phyloP scores from a whole-genome alignment of 257 asterid species.

The Rauvolfia tetraphylla region DNA sequence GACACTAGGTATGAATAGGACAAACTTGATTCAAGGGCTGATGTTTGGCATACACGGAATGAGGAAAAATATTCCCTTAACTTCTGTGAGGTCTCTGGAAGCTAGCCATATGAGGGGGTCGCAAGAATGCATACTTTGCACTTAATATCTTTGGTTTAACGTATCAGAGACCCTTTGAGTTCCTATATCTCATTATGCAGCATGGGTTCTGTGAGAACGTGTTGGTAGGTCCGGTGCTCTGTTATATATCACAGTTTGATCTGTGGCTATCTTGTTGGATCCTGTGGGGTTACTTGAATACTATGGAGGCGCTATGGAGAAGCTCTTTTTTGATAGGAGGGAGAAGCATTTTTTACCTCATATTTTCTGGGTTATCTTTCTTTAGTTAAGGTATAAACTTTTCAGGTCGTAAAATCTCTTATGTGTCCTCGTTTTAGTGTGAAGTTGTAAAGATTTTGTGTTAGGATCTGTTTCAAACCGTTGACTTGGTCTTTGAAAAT shows the following conservation, averaged over 20 bases:
- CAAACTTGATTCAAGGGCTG: neutral
- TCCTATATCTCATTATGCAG: conserved; percentile 4
- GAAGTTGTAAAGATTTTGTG: neutral
- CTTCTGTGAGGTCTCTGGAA: neutral
- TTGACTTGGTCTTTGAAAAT: neutral
- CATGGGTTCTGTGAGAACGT: conserved; percentile 3
- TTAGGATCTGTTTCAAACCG: neutral
- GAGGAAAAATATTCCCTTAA: neutral
- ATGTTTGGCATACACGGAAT: neutral
- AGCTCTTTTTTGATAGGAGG: no score
- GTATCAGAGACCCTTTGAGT: conserved; percentile 5
- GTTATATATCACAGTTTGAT: neutral
- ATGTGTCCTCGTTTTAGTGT: neutral
- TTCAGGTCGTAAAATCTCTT: no score
- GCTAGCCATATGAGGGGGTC: neutral
- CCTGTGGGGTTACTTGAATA: neutral
- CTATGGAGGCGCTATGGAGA: neutral
- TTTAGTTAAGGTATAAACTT: no score
- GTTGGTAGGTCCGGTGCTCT: neutral
- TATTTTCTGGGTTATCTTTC: no score
- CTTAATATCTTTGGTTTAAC: conserved; percentile 11
- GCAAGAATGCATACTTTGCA: neutral
- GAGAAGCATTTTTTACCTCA: no score
- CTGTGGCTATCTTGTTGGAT: neutral
- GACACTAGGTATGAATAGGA: neutral